Evolutionary conservation across 2,329 filamentous ascomycete genomes (phyloP), one percentile per base, ranked within the genome.

Genomic region (Colletotrichum shisoi): DNA sequence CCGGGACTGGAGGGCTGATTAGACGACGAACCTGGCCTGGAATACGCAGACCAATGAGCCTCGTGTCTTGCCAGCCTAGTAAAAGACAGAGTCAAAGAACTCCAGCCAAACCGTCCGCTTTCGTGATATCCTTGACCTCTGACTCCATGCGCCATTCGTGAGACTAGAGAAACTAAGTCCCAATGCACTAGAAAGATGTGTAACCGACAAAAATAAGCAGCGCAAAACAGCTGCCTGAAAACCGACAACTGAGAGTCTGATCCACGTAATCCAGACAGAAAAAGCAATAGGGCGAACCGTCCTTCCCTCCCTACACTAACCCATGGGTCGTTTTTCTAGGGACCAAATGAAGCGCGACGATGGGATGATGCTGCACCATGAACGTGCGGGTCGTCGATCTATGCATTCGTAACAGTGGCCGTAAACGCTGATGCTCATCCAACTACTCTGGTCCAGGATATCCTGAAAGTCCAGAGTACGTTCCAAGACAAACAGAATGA

Each of bases 141-240:
- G 73, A 80, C 79, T 79, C 78, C 78, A 72, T 78, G 77, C 79
- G 78, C 79, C 78, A 70, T 77, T 74, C 77, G 73, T 76, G 73
- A 79, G 74, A 74, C 72, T 64, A 70, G 68, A 66, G 62, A 37
- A 64, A 70, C 63, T 49, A 56, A 63, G 60, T 57, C 57, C 62
- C 66, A 46, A 67, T 68, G 62, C 56, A 62, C 51, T 66, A 62
- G 44, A 57, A 68, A 67, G 37, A 59, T 61, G 51, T 67, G 53
- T 54, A 63, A 67, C 56, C 54, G 61, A 59, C 64, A 67, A 63
- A 59, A 63, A 60, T 48, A 48, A 69, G 59, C 63, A 63, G 51
- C 53, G 37, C 40, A 59, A 62, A 63, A 57, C 37, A 68, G 56
- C 52, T 63, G 68, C 56, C 24, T 46, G 46, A 54, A 68, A 63